A percentile compares a stretch with the other conserved stretches of the same genome.
Conservation (phyloP, 169 alveolate genomes). For the Eimeria falciformis region DNA sequence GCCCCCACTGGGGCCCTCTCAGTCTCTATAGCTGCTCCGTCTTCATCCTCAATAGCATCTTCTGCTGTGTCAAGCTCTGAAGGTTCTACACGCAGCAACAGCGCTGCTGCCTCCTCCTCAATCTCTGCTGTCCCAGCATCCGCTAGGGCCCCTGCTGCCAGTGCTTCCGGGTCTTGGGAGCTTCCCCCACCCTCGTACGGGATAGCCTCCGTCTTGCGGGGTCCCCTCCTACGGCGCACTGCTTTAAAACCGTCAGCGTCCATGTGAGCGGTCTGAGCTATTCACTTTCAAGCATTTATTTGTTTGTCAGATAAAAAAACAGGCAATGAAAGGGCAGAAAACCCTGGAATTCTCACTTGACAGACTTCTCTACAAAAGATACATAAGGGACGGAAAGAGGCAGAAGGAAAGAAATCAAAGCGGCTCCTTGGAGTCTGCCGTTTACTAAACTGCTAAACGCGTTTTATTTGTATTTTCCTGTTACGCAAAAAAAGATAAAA, state of each 20-base stretch:
- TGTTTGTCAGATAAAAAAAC: too few species aligned
- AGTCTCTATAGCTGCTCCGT: background rate
- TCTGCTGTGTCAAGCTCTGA: background rate
- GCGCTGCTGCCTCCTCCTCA: background rate
- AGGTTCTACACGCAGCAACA: background rate
- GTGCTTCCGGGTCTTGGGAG: constrained; percentile 4
- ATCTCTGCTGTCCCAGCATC: constrained; percentile 2
- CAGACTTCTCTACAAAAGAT: too few species aligned
- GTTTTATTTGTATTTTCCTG: too few species aligned
- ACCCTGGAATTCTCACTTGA: too few species aligned
- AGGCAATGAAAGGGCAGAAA: too few species aligned
- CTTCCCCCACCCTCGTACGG: constrained; percentile 25
- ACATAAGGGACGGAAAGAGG: too few species aligned
- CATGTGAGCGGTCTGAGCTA: too few species aligned
- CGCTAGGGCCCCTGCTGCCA: background rate
- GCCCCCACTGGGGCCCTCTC: background rate
- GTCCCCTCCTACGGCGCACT: constrained; percentile 36
- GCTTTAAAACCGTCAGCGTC: background rate
- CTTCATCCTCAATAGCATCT: background rate
- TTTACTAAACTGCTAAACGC: too few species aligned
- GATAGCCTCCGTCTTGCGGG: constrained; percentile 6
- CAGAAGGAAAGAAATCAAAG: too few species aligned
- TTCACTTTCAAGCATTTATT: too few species aligned
- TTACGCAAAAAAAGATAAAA: too few species aligned
- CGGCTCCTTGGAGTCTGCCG: too few species aligned